These are phyloP conservation scores for Blastobotrys apis DNA, from an alignment of 1,139 yeast species.

Conservation along the genomic window DNA sequence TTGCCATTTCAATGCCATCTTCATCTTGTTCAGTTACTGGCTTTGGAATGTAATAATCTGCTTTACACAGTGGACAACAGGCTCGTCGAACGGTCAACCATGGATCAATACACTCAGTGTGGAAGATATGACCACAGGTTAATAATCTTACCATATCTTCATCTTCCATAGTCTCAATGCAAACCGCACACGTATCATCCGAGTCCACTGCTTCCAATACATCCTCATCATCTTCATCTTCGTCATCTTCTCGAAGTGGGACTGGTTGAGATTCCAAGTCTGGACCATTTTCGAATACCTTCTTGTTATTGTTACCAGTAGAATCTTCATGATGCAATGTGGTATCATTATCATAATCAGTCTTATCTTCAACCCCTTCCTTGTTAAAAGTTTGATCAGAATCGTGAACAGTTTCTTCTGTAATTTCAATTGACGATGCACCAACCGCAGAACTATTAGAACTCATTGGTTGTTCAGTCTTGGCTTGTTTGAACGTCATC, in stretches of 20 bases:
- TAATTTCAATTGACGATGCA: background rate
- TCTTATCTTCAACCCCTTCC: background rate
- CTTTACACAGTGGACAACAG: slow-evolving; percentile 81
- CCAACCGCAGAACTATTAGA: background rate
- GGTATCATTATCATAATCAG: background rate
- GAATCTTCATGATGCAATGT: background rate
- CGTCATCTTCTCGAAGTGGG: background rate
- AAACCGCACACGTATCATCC: slow-evolving; percentile 71
- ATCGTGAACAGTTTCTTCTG: background rate
- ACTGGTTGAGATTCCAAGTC: slow-evolving; percentile 1
- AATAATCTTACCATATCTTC: slow-evolving; percentile 67
- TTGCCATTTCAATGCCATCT: slow-evolving; percentile 4
- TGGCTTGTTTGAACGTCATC: slow-evolving; percentile 49
- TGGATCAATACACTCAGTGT: slow-evolving; percentile 73
- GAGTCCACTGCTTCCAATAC: slow-evolving; percentile 20
- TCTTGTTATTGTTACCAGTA: background rate
- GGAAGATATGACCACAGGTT: slow-evolving; percentile 82
- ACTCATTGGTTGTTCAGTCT: slow-evolving; percentile 11
- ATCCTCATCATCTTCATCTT: slow-evolving; percentile 12
- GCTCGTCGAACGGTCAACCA: slow-evolving; percentile 76
- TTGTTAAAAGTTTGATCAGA: background rate
- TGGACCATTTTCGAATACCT: slow-evolving; percentile 11
- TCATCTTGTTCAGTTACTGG: slow-evolving; percentile 21
- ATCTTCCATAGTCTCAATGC: slow-evolving; percentile 62
- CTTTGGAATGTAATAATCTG: slow-evolving; percentile 34